phyloP scores from a whole-genome alignment of 2,329 filamentous ascomycete species.

The Cladobotryum mycophilum region DNA sequence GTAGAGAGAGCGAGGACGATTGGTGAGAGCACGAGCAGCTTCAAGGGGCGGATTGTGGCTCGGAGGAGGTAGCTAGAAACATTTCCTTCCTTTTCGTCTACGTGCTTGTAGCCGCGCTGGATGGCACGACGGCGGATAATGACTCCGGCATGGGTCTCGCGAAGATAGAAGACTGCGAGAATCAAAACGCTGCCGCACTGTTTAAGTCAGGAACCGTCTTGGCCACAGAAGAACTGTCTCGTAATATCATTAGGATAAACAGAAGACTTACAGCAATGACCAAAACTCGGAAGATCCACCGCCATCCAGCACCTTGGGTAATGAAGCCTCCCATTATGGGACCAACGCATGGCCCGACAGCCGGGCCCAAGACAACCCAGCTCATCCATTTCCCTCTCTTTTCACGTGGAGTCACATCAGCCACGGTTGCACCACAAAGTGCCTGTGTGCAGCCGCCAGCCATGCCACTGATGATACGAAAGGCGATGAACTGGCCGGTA shows the following conservation, averaged over 20 bases:
- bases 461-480: too few species aligned
- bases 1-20: constrained; percentile 40
- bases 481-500: constrained; percentile 54
- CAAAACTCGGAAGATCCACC: constrained; percentile 59
- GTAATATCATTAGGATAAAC: constrained; percentile 46
- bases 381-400: too few species aligned
- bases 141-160: constrained; percentile 55
- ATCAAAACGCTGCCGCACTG: too few species aligned
- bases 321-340: constrained; percentile 60
- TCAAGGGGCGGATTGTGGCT: constrained; percentile 4
- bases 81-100: constrained; percentile 42
- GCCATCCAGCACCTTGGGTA: constrained; percentile 53
- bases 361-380: too few species aligned
- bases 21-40: constrained; percentile 46
- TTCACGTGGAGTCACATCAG: too few species aligned
- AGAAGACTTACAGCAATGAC: constrained; percentile 54
- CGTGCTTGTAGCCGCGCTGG: constrained; percentile 34
- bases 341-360: constrained; percentile 44
- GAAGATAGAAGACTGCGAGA: constrained; percentile 34
- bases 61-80: neutral
- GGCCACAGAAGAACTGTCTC: too few species aligned
- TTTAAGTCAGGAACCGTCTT: too few species aligned
- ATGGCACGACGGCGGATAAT: constrained; percentile 47
- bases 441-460: too few species aligned
- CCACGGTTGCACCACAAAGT: too few species aligned